Conservation (phyloP, 495 filamentous ascomycete species). For the Penicillium verhagenii region DNA sequence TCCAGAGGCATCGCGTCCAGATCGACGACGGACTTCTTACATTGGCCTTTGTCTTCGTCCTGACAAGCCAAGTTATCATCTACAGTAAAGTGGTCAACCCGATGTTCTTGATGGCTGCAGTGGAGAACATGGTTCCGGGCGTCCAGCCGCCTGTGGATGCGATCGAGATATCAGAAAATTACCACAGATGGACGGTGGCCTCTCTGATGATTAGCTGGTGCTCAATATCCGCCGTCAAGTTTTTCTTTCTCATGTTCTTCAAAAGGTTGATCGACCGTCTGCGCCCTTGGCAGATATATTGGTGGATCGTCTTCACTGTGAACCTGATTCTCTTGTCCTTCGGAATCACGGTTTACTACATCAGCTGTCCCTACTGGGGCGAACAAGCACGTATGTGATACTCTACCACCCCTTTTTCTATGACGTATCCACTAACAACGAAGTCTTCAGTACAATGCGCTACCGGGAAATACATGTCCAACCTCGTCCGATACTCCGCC, state of each 20-base stretch:
- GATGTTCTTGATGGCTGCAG: not conserved
- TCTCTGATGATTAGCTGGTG: not conserved
- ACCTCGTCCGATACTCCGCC: not conserved
- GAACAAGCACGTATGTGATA: not conserved
- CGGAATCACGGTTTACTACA: not conserved
- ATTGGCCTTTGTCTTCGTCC: not conserved
- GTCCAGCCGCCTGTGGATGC: not conserved
- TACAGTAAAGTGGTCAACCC: not conserved
- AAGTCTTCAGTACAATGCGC: not conserved
- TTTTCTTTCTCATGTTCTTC: not conserved
- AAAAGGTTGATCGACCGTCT: not conserved
- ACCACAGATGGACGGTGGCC: not conserved
- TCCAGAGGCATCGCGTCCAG: not conserved
- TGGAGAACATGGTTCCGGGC: not conserved
- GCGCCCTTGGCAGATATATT: not conserved
- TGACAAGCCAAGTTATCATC: not conserved
- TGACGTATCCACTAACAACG: not conserved
- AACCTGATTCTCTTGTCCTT: not conserved
- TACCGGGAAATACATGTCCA: not conserved
- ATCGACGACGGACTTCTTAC: not conserved
- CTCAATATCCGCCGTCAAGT: not conserved
- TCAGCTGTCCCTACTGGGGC: conserved; percentile 2
- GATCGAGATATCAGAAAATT: not conserved
- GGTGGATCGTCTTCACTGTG: not conserved
- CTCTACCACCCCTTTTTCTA: too few relatives aligned